Base-by-base conservation (phyloP, 75 land plant genomes). In the Ceratopteris richardii region DNA sequence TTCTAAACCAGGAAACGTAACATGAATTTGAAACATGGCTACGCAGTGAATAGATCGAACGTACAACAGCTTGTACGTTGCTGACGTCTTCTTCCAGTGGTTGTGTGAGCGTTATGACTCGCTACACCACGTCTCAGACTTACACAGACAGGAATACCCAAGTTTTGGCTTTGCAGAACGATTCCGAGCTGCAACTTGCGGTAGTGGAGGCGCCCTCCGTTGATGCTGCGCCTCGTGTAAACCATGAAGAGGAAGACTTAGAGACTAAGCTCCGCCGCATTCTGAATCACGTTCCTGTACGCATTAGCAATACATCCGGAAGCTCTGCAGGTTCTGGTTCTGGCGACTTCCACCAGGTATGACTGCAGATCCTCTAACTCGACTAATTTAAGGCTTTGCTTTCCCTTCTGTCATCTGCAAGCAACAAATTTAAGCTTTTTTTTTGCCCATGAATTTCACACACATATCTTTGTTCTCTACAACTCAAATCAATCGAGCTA, bases 291-390 rank as follows among this genome's bases (percentile, higher is more conserved):
- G 94, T 91, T 25, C 97, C 97, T 5, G 94, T 91, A 27, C 87
- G 97, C n/a, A 84, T 91, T 47, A 84, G 79, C 62, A 91, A 91
- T 59, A 88, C 94, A 27, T 91, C 97, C 28, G 97, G 94, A 11
- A 88, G 94, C 57, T 91, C 97, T 7, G 94, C 97, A n/a, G 97
- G 97, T 28, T 91, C 94, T 16, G 97, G 94, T 48, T 91, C 97
- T 31, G 97, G 97, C 9, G 97, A 90, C 64, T 90, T 90, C 55
- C 96, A 90, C 60, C 96, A 90, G 93, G 96, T 89, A 18, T n/a
- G n/a, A n/a, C n/a, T n/a, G n/a, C n/a, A n/a, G n/a, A n/a, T n/a
- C n/a, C n/a, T n/a, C n/a, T n/a, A n/a, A n/a, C n/a, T n/a, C n/a
- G n/a, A n/a, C n/a, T n/a, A n/a, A n/a, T n/a, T n/a, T n/a, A n/a